Base-by-base conservation (phyloP, 768 basidiomycete genomes). In the Termitomyces heimii region DNA sequence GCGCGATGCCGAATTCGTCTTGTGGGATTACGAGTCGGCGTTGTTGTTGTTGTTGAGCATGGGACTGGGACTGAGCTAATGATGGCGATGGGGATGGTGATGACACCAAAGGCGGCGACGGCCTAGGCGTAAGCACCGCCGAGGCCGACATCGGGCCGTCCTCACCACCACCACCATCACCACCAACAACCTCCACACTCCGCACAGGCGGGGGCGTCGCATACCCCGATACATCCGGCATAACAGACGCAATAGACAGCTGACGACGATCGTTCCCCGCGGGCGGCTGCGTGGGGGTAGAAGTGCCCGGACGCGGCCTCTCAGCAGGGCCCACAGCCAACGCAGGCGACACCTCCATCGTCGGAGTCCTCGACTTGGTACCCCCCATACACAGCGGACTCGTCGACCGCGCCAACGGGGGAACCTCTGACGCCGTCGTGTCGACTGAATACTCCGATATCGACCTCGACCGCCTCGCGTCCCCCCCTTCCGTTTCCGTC, bases 1-100 rank as follows among this genome's bases (percentile, higher is more conserved):
- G 80, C 8, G 82, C 73, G 26, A 96, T 75, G 2, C 94, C 94
- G 71, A 95, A 95, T 68, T 95, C 92, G 66, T 95, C 85, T 59
- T 78, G 80, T n/a, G 82, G 82, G 48, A 88, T 70, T 43, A 82
- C 67, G 34, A 78, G 75, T 45, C 71, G 79, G 60, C 76, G 82
- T 49, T 71, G 71, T 42, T 73, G 72, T 1, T 22, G 26, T 22
- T 44, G 42, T 7, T 39, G 37, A 31, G 31, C 7, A 6, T 6
- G 31, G 4, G 31, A 31, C 5, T 31, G 31, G 4, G 31, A 31
- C 5, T 7, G 31, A 1, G 31, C 7, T 7, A 1, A 9, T 1
- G 31, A 31, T 9, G 7, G 31, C 31, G 31, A 31, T n/a, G n/a
- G n/a, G n/a, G n/a, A n/a, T n/a, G n/a, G n/a, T n/a, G n/a, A n/a